Conservation (phyloP, 1,139 yeast species). For the Sugiyamaella neomexicana region DNA sequence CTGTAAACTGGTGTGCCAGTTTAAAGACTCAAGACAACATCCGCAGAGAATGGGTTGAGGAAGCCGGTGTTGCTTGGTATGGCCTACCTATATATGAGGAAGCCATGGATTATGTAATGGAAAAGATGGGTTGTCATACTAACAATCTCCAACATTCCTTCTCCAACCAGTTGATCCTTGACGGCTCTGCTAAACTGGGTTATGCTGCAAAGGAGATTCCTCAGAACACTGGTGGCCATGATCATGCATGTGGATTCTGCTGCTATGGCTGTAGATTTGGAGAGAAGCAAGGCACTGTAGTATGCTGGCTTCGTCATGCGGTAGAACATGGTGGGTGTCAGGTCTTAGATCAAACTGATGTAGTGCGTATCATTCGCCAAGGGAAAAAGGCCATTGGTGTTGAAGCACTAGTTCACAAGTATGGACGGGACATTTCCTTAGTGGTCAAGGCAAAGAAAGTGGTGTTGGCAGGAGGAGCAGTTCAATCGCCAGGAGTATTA, state of each 20-base stretch:
- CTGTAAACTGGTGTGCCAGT: conserved; percentile 65
- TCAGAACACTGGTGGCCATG: conserved; percentile 55
- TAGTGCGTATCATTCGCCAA: conserved; percentile 45
- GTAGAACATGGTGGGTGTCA: conserved; percentile 48
- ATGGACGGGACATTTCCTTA: conserved; percentile 28
- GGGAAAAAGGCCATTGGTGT: conserved; percentile 51
- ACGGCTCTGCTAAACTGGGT: conserved; percentile 52
- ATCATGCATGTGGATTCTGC: conserved; percentile 55
- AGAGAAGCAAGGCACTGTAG: conserved; percentile 56
- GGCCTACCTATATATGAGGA: conserved; percentile 49
- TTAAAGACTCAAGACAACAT: conserved; percentile 55
- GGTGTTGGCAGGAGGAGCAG: conserved; percentile 53
- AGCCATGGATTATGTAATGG: conserved; percentile 51
- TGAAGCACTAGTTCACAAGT: conserved; percentile 37
- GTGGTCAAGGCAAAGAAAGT: conserved; percentile 51
- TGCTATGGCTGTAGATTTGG: conserved; percentile 57
- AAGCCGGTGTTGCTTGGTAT: conserved; percentile 51
- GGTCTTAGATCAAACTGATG: conserved; percentile 53
- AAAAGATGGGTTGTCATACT: conserved; percentile 52
- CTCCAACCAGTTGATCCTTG: conserved; percentile 50
- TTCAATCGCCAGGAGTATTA: conserved; percentile 54
- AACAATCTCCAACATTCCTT: conserved; percentile 50
- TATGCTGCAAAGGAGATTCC: conserved; percentile 46
- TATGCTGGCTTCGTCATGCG: conserved; percentile 56
- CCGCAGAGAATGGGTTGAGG: conserved; percentile 56